These are phyloP conservation scores for Hordeum vulgare DNA, from an alignment of 176 grass and related monocot species.

Conservation along the genomic window MorexV3_pseudomolecules_assembly NC_058523.1:405945447-405945946, in stretches of 20 bases:
- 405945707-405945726: slow-evolving; percentile 10
- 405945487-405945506: background rate
- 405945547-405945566: background rate
- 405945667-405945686: slow-evolving; percentile 48
- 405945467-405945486: background rate
- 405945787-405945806: slow-evolving; percentile 1
- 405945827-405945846: slow-evolving; percentile 20
- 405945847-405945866: slow-evolving; percentile 27
- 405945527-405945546: background rate
- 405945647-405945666: slow-evolving; percentile 24
- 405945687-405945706: slow-evolving; percentile 49
- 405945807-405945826: slow-evolving; percentile 29
- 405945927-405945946: slow-evolving; percentile 2
- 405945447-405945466: no score
- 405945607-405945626: background rate
- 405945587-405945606: slow-evolving; percentile 49
- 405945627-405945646: slow-evolving; percentile 14
- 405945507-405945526: background rate
- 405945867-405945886: slow-evolving; percentile 25
- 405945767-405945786: slow-evolving; percentile 17
- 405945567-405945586: slow-evolving; percentile 26
- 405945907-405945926: slow-evolving; percentile 16
- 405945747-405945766: slow-evolving; percentile 22
- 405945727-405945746: slow-evolving; percentile 11
- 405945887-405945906: slow-evolving; percentile 6